Evolutionary conservation across 2,329 filamentous ascomycete genomes (phyloP).

Genomic region (Nemania sp.): DNA sequence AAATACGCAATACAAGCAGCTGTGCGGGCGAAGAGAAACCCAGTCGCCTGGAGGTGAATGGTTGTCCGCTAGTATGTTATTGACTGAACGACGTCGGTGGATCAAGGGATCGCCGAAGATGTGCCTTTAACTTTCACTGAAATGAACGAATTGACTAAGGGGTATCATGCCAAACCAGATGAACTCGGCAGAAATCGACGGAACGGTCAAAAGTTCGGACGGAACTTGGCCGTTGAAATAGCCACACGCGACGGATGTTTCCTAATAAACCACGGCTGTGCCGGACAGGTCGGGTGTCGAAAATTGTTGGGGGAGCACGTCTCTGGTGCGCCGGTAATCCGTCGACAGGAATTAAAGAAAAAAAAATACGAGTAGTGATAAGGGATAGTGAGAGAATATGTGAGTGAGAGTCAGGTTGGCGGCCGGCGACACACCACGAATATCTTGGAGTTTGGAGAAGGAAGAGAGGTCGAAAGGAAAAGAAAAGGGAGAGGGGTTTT

Average conservation of each 20-base stretch:
- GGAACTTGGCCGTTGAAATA: constrained; percentile 35
- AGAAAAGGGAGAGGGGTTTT: constrained; percentile 45
- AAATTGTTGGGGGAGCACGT: constrained; percentile 35
- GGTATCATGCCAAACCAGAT: constrained; percentile 38
- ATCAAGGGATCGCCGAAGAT: constrained; percentile 1
- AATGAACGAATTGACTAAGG: constrained; percentile 44
- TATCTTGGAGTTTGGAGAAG: constrained; percentile 38
- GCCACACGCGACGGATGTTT: constrained; percentile 42
- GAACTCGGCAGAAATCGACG: constrained; percentile 35
- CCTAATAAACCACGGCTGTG: constrained; percentile 42
- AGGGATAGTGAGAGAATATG: constrained; percentile 17
- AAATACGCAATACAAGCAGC: constrained; percentile 16
- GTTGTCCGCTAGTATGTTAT: constrained; percentile 21
- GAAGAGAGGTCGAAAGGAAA: constrained; percentile 38
- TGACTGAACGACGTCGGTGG: constrained; percentile 13
- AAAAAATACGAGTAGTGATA: constrained; percentile 22
- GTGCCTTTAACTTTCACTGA: constrained; percentile 43
- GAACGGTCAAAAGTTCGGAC: constrained; percentile 38
- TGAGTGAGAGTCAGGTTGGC: constrained; percentile 31
- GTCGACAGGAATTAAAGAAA: constrained; percentile 25
- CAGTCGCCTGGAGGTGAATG: constrained; percentile 14
- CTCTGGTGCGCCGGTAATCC: constrained; percentile 26
- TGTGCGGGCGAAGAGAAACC: constrained; percentile 15
- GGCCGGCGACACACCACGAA: constrained; percentile 38
- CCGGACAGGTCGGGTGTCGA: constrained; percentile 43